Percentiles rank a stretch among this genome's conserved stretches.
Conservation (phyloP, 2,329 filamentous ascomycete species). For the Ceratocystis cubensis region DNA sequence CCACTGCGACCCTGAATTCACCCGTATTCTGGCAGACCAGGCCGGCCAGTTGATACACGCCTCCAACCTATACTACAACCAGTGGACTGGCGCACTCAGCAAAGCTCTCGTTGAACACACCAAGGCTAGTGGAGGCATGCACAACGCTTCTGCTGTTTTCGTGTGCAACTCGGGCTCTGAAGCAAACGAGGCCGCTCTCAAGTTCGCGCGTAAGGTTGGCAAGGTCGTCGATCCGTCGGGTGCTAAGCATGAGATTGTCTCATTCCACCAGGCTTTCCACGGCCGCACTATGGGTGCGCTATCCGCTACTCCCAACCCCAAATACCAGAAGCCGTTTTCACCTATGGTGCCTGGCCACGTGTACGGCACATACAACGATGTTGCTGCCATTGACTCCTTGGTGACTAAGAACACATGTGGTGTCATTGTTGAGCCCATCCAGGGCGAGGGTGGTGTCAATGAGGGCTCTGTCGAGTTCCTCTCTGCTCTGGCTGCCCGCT, state of each 20-base stretch:
- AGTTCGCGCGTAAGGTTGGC: constrained; percentile 87
- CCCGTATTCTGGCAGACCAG: constrained; percentile 65
- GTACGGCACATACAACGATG: constrained; percentile 76
- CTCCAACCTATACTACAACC: constrained; percentile 95
- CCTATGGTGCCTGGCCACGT: constrained; percentile 92
- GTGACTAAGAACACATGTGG: constrained; percentile 81
- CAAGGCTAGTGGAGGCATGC: constrained; percentile 65
- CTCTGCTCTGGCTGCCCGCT: constrained; percentile 66
- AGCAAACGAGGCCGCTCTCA: constrained; percentile 95
- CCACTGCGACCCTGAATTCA: constrained; percentile 72
- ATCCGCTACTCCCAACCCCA: constrained; percentile 93
- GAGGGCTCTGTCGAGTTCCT: constrained; percentile 75
- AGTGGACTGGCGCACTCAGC: constrained; percentile 83
- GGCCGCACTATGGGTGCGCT: constrained; percentile 90
- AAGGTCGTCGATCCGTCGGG: constrained; percentile 60
- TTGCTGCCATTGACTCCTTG: constrained; percentile 55
- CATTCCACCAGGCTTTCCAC: constrained; percentile 87
- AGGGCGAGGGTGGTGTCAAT: constrained; percentile 89
- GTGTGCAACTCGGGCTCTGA: constrained; percentile 94
- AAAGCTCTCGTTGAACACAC: constrained; percentile 77
- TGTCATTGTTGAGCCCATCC: constrained; percentile 93
- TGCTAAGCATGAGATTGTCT: constrained; percentile 71
- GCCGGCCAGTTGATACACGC: constrained; percentile 72
- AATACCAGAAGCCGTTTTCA: constrained; percentile 89
- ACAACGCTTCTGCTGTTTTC: constrained; percentile 67